A percentile compares a stretch with the other conserved stretches of the same genome.
Evolutionary conservation across 345 rosid genomes (phyloP).

Genomic region (Aquilaria sinensis): DNA sequence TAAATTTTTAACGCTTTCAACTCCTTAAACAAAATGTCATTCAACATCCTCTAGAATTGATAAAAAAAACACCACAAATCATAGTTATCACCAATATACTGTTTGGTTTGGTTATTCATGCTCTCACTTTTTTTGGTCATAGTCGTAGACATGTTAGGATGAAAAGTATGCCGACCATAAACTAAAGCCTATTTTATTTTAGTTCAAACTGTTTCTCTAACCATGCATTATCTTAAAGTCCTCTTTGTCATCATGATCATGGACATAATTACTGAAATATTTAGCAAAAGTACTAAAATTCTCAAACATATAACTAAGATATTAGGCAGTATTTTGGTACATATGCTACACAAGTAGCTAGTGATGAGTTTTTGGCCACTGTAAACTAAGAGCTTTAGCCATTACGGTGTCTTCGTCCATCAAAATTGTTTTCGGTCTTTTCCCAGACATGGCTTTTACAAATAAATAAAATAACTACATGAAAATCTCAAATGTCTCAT

Average conservation of each 20-base stretch:
- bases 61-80: background rate
- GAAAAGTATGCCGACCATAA: no score
- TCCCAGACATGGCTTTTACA: background rate
- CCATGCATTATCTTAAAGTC: background rate
- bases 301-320: background rate
- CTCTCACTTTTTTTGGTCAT: no score
- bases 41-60: background rate
- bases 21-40: no score
- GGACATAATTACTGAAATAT: slow-evolving; percentile 2
- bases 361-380: no score
- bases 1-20: no score
- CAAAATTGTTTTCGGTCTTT: no score
- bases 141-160: no score
- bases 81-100: background rate
- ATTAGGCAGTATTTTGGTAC: background rate
- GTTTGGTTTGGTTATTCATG: background rate
- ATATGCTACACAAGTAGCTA: slow-evolving; percentile 3
- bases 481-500: slow-evolving; percentile 1
- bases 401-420: no score
- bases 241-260: slow-evolving; percentile 7
- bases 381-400: no score
- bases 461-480: background rate
- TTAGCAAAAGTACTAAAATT: background rate
- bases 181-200: no score
- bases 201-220: background rate